Evolutionary conservation across 129 eudicot species (phyloP).

Genomic region (Smallanthus sonchifolius): DNA sequence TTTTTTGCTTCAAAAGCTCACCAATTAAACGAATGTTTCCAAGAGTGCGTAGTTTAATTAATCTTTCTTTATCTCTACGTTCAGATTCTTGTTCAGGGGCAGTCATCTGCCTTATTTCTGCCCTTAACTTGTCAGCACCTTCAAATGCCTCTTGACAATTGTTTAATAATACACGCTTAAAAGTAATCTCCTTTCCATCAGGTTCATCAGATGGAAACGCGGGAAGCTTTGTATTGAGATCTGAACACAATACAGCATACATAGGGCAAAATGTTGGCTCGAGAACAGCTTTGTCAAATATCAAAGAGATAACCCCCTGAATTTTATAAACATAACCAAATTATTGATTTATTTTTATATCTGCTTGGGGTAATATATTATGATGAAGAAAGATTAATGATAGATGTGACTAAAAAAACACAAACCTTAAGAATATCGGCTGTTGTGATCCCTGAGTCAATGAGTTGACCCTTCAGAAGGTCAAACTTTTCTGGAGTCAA

Average conservation of each 20-base stretch:
- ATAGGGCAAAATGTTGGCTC: slow-evolving; percentile 97
- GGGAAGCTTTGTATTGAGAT: slow-evolving; percentile 73
- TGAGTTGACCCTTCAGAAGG: slow-evolving; percentile 87
- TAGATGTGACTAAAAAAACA: background rate
- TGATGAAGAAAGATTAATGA: background rate
- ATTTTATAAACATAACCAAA: background rate
- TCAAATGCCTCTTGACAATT: slow-evolving; percentile 92
- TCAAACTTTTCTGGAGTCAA: slow-evolving; percentile 97
- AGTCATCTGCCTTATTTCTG: slow-evolving; percentile 63
- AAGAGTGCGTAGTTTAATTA: slow-evolving; percentile 69
- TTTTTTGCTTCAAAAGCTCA: slow-evolving; percentile 88
- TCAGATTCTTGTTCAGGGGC: slow-evolving; percentile 69
- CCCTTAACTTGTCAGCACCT: slow-evolving; percentile 74
- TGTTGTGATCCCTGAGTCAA: slow-evolving; percentile 85
- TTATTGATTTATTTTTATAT: background rate
- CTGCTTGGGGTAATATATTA: background rate
- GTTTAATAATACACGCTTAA: slow-evolving; percentile 66
- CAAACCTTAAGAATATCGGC: slow-evolving; percentile 89
- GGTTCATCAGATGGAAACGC: slow-evolving; percentile 78
- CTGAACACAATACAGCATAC: slow-evolving; percentile 81
- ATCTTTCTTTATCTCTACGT: slow-evolving; percentile 82
- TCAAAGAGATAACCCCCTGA: slow-evolving; percentile 81
- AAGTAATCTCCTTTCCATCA: slow-evolving; percentile 70
- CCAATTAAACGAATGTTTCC: slow-evolving; percentile 90
- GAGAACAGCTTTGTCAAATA: slow-evolving; percentile 89